These are phyloP conservation scores for Glonium stellatum DNA, from an alignment of 495 filamentous ascomycete genomes.

Conservation along the genomic window DNA sequence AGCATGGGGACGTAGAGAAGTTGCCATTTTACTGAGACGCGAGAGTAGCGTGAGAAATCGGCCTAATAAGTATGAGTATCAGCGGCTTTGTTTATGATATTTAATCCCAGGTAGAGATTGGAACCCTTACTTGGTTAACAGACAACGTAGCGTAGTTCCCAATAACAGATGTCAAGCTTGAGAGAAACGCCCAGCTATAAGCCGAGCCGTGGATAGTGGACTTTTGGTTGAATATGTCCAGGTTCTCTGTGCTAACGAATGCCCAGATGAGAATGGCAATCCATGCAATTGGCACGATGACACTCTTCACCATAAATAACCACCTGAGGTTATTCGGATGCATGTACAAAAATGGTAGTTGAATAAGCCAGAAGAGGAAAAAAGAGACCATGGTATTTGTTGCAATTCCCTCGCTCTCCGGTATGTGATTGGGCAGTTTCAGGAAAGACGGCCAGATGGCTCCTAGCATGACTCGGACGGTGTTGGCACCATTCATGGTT, in stretches of 20 bases:
- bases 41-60: constrained; percentile 57
- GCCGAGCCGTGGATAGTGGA: constrained; percentile 40
- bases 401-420: constrained; percentile 53
- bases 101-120: not conserved
- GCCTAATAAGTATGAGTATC: constrained; percentile 17
- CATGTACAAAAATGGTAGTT: constrained; percentile 50
- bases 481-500: constrained; percentile 58
- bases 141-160: constrained; percentile 35
- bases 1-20: constrained; percentile 52
- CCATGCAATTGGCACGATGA: constrained; percentile 47
- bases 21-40: constrained; percentile 43
- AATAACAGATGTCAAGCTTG: constrained; percentile 27
- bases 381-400: constrained; percentile 59
- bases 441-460: constrained; percentile 52
- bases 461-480: constrained; percentile 58
- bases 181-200: constrained; percentile 35
- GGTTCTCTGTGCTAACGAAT: constrained; percentile 43
- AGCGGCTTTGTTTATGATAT: no score
- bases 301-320: constrained; percentile 53
- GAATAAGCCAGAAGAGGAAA: constrained; percentile 54
- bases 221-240: constrained; percentile 41
- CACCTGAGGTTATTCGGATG: constrained; percentile 51
- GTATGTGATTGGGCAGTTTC: constrained; percentile 30
- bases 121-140: constrained; percentile 23
- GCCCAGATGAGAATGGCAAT: constrained; percentile 51